Conservation (phyloP, 2,329 filamentous ascomycete species). For the Thermothelomyces thermophilus region DNA sequence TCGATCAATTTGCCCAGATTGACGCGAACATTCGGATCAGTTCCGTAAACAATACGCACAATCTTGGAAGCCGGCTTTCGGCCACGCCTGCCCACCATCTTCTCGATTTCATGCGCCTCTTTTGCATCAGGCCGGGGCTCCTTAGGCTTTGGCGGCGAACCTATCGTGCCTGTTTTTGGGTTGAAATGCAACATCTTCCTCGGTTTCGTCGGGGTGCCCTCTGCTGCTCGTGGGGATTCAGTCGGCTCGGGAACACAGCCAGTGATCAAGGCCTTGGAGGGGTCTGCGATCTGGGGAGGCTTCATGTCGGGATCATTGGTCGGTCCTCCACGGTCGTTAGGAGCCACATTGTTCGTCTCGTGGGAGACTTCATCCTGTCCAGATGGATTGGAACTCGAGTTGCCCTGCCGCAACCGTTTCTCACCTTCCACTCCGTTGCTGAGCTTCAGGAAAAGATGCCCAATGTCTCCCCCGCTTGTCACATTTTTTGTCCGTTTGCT, state of each 20-base stretch:
- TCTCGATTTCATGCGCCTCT: constrained; percentile 5
- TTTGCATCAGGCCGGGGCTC: constrained; percentile 21
- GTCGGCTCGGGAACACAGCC: neutral
- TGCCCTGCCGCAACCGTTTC: constrained; percentile 4
- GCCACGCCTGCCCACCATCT: constrained; percentile 27
- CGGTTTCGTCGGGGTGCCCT: constrained; percentile 27
- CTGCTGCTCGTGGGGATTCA: neutral
- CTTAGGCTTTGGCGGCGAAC: constrained; percentile 54
- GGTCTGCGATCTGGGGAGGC: neutral
- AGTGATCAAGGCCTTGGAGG: neutral
- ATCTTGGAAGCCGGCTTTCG: constrained; percentile 38
- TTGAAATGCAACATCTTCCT: constrained; percentile 52
- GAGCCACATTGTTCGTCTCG: neutral
- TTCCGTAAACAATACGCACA: constrained; percentile 54
- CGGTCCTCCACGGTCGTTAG: neutral
- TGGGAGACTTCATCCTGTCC: neutral
- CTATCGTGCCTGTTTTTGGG: constrained; percentile 54
- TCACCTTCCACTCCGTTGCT: constrained; percentile 7
- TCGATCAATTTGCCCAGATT: constrained; percentile 55
- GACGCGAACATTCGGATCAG: constrained; percentile 37
- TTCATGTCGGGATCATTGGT: neutral
- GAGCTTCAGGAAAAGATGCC: constrained; percentile 24
- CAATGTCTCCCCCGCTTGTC: constrained; percentile 19
- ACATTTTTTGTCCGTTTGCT: constrained; percentile 25
- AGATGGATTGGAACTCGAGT: neutral